Base-by-base conservation (phyloP, 2,329 filamentous ascomycete species). In the Xylogone sp. region DNA sequence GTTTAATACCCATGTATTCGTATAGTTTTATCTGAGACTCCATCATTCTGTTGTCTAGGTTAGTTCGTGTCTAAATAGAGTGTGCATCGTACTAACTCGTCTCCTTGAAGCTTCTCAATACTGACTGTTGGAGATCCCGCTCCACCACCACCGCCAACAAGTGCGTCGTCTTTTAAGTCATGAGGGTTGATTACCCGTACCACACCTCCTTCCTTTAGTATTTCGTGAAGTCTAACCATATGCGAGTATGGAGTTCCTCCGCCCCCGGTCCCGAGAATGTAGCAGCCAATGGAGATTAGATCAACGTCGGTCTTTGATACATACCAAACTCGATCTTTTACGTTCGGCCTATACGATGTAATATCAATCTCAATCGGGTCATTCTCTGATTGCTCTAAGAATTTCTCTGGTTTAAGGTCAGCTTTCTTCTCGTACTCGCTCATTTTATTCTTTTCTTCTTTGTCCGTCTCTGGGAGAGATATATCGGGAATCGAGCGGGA, bases 211-310 rank as follows among this genome's bases (percentile, higher is more conserved):
- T 67, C 65, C 3, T 75, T 72, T 6, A 84, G 69, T 52, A 78
- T 75, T 43, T 76, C 68, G 7, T 76, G 70, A 8, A 83, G 68
- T 6, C 75, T 75, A 16, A 83, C 68, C 67, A 77, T 75, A 24
- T 71, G 67, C 2, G 76, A 64, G 55, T 79, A 81, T 1, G 80
- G 77, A 2, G 72, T 76, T 2, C 80, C 79, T 8, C 81, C 79
- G 2, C 81, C 79, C n/a, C 79, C 81, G 0, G 77, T 81, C 2
- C 79, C 81, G 0, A 84, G 72, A 49, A 84, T 79, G 58, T 82
- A 82, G 63, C 79, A 83, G 1, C 81, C 81, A 2, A 68, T 76
- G 0, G 76, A 66, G 42, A 84, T 78, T 69, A 74, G 83, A 20
- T 67, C 62, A 3, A 83, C 65, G 56, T 83, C 81, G 0, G 74